phyloP scores from a whole-genome alignment of 1,284 basidiomycete species.

The Anthracocystis panici-leucophaei region DNA sequence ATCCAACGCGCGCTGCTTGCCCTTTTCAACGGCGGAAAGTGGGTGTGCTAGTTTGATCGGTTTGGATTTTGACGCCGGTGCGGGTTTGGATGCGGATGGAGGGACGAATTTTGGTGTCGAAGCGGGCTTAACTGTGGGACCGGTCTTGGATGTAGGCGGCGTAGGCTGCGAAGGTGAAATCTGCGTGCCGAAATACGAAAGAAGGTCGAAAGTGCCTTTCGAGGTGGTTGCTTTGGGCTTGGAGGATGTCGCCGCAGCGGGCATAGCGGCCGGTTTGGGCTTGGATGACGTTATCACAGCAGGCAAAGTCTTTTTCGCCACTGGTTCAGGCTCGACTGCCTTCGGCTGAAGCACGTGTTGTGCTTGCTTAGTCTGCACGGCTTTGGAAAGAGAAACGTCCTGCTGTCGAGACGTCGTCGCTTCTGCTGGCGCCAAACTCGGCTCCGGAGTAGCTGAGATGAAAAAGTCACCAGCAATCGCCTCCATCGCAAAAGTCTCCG shows the following conservation, averaged over 20 bases:
- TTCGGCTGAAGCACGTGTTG: neutral
- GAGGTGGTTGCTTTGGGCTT: slow-evolving; percentile 9
- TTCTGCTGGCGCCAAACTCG: neutral
- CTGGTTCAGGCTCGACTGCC: neutral
- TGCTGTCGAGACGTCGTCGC: neutral
- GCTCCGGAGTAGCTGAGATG: neutral
- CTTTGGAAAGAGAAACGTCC: neutral
- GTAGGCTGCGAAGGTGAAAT: neutral
- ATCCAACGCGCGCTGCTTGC: slow-evolving; percentile 17
- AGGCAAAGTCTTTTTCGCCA: neutral
- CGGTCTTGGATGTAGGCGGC: neutral
- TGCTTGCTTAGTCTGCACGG: neutral
- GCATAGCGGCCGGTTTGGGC: neutral
- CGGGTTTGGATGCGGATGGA: slow-evolving; percentile 1
- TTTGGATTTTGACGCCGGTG: neutral
- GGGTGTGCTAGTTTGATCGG: no score
- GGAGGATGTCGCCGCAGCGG: neutral
- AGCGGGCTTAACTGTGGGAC: neutral
- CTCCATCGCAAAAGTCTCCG: neutral
- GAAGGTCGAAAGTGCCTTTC: slow-evolving; percentile 15
- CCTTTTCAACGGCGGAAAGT: neutral
- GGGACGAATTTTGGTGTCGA: neutral
- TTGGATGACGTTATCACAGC: neutral
- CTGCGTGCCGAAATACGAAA: slow-evolving; percentile 21
- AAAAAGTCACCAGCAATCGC: neutral